Evolutionary conservation across 352 stramenopile species (phyloP).

Genomic region (Phytophthora constricta): DNA sequence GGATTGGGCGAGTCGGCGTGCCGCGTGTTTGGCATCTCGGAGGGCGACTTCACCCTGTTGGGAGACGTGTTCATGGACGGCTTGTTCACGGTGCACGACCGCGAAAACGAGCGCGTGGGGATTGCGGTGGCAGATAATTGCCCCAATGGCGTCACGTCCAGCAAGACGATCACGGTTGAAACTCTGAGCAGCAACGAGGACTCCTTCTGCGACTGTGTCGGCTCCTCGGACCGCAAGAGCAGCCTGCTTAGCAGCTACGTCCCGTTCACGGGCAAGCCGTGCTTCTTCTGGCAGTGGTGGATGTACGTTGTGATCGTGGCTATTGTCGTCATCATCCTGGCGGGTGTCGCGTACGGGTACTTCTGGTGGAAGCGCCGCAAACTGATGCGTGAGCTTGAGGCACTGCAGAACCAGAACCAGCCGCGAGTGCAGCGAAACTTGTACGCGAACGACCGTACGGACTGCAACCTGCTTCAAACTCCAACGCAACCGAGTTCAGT

Average conservation of each 20-base stretch:
- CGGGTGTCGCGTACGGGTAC: constrained; percentile 52
- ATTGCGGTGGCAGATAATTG: constrained; percentile 75
- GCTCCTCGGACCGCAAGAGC: constrained; percentile 57
- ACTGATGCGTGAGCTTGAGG: constrained; percentile 50
- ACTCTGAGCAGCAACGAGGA: constrained; percentile 27
- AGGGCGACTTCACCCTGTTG: constrained; percentile 75
- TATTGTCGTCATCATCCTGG: constrained; percentile 62
- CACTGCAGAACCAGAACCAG: constrained; percentile 42
- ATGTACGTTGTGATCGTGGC: constrained; percentile 84
- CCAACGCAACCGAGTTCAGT: constrained; percentile 34
- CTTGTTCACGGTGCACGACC: constrained; percentile 83
- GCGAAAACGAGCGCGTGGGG: constrained; percentile 57
- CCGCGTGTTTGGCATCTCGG: constrained; percentile 84
- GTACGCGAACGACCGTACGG: constrained; percentile 42
- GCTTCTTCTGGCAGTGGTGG: constrained; percentile 91
- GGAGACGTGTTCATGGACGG: constrained; percentile 89
- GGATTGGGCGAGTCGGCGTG: constrained; percentile 51
- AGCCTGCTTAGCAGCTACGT: constrained; percentile 69
- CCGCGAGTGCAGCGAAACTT: constrained; percentile 45
- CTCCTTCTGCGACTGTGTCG: constrained; percentile 77
- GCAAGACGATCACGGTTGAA: constrained; percentile 72
- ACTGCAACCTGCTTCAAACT: constrained; percentile 49
- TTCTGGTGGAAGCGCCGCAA: constrained; percentile 60
- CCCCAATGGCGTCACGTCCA: constrained; percentile 70
- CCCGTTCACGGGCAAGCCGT: constrained; percentile 70